Evolutionary conservation across 2,329 filamentous ascomycete species (phyloP).

Genomic region (Incumbomyces delicatus): DNA sequence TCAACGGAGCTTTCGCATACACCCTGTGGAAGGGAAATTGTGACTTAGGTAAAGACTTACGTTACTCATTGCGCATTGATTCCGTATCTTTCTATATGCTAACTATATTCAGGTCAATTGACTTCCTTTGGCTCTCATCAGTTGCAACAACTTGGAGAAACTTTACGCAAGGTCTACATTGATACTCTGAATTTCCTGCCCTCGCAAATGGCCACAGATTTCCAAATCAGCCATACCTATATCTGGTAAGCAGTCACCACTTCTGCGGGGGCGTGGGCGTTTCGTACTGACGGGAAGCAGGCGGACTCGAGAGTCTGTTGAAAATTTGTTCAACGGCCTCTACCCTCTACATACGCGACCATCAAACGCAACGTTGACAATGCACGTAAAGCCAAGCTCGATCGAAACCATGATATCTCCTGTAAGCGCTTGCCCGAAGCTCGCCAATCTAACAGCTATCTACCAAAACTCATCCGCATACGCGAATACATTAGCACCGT

Average conservation of each 20-base stretch:
- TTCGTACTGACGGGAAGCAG: not conserved
- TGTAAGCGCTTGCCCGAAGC: conserved; percentile 4
- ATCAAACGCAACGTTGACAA: conserved; percentile 1
- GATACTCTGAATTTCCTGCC: conserved; percentile 2
- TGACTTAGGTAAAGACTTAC: not conserved
- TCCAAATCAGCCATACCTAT: conserved; percentile 4
- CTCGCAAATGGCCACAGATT: not conserved
- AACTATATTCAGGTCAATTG: not conserved
- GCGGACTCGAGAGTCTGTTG: conserved; percentile 3
- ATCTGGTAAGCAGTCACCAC: not conserved
- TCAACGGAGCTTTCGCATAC: conserved; percentile 4
- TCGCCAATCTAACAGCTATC: conserved; percentile 1
- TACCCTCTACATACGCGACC: conserved; percentile 1
- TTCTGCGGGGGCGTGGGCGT: not conserved
- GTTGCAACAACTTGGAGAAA: conserved; percentile 1
- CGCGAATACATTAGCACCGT: not conserved
- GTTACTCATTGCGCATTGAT: not conserved
- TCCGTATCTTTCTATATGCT: not conserved
- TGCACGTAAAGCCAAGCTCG: conserved; percentile 4
- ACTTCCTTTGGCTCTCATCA: conserved; percentile 3
- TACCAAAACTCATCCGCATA: not conserved
- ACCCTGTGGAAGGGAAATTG: conserved; percentile 5
- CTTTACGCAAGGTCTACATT: conserved; percentile 1
- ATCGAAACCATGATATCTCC: conserved; percentile 3
- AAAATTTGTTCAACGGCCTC: conserved; percentile 5